Evolutionary conservation across 331 rosid genomes (phyloP), one percentile per base, ranked within the genome.

Genomic region (Quercus phellos): DNA sequence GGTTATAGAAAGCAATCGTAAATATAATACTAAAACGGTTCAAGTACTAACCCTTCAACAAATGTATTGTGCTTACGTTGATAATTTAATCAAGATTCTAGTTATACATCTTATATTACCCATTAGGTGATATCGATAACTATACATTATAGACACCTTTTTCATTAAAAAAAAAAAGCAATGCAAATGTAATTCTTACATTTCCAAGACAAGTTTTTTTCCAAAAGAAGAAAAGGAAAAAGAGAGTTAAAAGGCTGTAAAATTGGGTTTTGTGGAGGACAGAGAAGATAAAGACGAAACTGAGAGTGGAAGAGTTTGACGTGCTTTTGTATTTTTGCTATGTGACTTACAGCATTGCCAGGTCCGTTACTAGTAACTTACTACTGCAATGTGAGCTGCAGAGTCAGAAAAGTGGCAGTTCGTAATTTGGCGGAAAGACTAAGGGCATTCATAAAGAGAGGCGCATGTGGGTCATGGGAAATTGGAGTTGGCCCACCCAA

Each of bases 401-500:
- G 70, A 32, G 35, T 32, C 14, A 35, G 10, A 35, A 16, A 46
- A 18, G 51, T 66, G 71, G 71, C 24, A 34, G n/a, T 27, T 3
- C 51, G 71, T 66, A 9, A 35, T 17, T 66, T 66, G 14, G 4
- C 10, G 2, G 51, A 13, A 38, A 55, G 32, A 46, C 3, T 5
- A 61, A 18, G 29, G 70, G 59, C 54, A 17, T 74, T 22, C 22
- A 14, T 26, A 51, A 1, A 13, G 16, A 19, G 71, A 12, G 51
- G 55, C 51, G 66, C 74, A 78, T 32, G 81, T 70, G 74, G 88
- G 74, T 75, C 81, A 56, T 78, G 51, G 79, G 77, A 78, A 81
- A 75, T 85, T 74, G 80, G 46, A 56, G 79, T 55, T 46, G 86
- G 88, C 80, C 89, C 89, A 67, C 16, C 34, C 59, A 38, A 74